Evolutionary conservation across 2,329 filamentous ascomycete species (phyloP).

Genomic region (Colletotrichum simmondsii): DNA sequence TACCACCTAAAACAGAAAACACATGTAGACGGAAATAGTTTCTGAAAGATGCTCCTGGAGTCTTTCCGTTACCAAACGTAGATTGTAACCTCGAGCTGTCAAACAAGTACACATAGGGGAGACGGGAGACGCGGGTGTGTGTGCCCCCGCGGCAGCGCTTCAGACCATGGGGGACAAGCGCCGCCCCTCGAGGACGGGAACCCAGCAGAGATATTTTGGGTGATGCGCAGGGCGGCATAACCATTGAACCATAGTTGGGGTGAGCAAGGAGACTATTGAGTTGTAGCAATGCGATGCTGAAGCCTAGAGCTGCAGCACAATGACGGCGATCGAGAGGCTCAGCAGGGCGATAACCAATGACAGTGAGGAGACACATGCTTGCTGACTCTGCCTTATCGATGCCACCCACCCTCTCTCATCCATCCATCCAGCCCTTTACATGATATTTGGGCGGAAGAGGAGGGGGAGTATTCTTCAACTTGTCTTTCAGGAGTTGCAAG

Average conservation of each 20-base stretch:
- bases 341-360: conserved; percentile 4
- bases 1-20: background rate
- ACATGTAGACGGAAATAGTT: background rate
- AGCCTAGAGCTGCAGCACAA: conserved; percentile 20
- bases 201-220: background rate
- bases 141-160: background rate
- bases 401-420: conserved; percentile 13
- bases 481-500: background rate
- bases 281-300: conserved; percentile 27
- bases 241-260: too few species aligned
- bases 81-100: background rate
- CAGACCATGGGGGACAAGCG: background rate
- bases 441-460: background rate
- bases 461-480: background rate
- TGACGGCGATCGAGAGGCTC: conserved; percentile 21
- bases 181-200: background rate
- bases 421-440: background rate
- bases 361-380: background rate
- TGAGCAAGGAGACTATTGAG: background rate
- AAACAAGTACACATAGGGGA: background rate
- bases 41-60: background rate
- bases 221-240: background rate
- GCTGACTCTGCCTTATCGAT: conserved; percentile 9
- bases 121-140: background rate
- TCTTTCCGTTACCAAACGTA: background rate